Conservation (phyloP, 2,329 filamentous ascomycete species). For the Sarocladium oryzae region DNA sequence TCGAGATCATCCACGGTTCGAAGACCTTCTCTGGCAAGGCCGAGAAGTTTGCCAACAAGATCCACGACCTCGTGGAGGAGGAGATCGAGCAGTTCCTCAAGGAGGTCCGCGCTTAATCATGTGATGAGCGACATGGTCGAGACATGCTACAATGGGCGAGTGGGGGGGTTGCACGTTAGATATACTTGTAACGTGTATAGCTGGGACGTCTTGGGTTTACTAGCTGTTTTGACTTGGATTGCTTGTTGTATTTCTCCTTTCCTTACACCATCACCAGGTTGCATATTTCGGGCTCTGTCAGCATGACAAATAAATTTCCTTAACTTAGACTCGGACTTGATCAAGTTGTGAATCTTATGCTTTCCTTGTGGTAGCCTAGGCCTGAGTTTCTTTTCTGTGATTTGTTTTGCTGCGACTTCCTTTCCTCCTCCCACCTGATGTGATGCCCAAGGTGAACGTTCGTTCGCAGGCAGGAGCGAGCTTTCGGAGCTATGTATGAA, state of each 20-base stretch:
- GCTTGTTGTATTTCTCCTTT: neutral
- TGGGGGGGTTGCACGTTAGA: neutral
- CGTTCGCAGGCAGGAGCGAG: too few relatives aligned
- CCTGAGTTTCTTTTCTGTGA: too few relatives aligned
- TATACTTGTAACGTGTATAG: neutral
- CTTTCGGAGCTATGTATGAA: too few relatives aligned
- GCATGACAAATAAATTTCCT: conserved; percentile 4
- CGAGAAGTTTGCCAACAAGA: conserved; percentile 57
- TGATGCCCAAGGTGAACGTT: too few relatives aligned
- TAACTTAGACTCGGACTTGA: too few relatives aligned
- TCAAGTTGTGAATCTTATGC: too few relatives aligned
- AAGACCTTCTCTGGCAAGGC: conserved; percentile 49
- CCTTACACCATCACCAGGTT: conserved; percentile 1
- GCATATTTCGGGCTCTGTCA: conserved; percentile 1
- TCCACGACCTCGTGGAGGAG: conserved; percentile 54
- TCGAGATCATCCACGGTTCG: conserved; percentile 42
- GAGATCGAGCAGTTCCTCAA: conserved; percentile 55
- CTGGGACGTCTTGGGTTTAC: neutral
- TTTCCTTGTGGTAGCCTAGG: too few relatives aligned
- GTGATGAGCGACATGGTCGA: neutral
- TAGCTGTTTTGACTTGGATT: neutral
- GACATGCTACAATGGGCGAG: neutral
- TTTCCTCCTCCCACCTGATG: too few relatives aligned
- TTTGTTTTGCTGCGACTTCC: too few relatives aligned
- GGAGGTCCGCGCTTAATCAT: conserved; percentile 37